Evolutionary conservation across 805 yeast genomes (phyloP), one percentile per base, ranked within the genome.

Genomic region (Saturnispora halmiae): DNA sequence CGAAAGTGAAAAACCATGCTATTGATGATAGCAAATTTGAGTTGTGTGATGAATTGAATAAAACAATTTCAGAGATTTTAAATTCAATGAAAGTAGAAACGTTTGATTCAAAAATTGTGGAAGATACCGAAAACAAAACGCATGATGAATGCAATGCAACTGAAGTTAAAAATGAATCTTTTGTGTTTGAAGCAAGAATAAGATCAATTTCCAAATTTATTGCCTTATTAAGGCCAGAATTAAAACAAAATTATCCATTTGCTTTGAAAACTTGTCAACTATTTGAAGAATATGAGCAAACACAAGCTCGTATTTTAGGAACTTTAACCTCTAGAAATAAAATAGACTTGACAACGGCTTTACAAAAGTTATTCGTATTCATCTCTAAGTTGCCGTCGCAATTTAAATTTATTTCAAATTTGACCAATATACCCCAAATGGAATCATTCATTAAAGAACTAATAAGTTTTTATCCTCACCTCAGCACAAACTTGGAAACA

Each of bases 251-350:
- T 6, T 21, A 38, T 18, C 16, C 22, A 3, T 38, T 31, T 32
- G 41, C 36, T 11, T 24, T 20, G 7, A 24, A 25, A 25, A 31
- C 32, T 9, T 8, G 10, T 13, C 36, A 33, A 25, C 25, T 32
- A 11, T 20, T 20, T 25, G 36, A 31, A 6, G 31, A 33, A 11
- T 38, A 25, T n/a, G 31, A 26, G 16, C 28, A 29, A 16, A 15
- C 30, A 16, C 34, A 37, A 30, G 40, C 40, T n/a, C 30, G 18
- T 13, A 22, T 37, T 2, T 31, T 37, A 2, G 40, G 40, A 13
- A 37, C 40, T 5, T 31, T 37, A 16, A 37, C 40, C 7, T 30
- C 40, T 4, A 30, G 25, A 31, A 37, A 37, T 16, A 29, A 30
- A 31, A 19, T 31, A 8, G 40, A 37, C 15, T 24, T 20, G 6